A percentile compares a stretch with the other conserved stretches of the same genome.
phyloP scores from a whole-genome alignment of 441 rosid genomes.

The Gossypium schwendimanii region DNA sequence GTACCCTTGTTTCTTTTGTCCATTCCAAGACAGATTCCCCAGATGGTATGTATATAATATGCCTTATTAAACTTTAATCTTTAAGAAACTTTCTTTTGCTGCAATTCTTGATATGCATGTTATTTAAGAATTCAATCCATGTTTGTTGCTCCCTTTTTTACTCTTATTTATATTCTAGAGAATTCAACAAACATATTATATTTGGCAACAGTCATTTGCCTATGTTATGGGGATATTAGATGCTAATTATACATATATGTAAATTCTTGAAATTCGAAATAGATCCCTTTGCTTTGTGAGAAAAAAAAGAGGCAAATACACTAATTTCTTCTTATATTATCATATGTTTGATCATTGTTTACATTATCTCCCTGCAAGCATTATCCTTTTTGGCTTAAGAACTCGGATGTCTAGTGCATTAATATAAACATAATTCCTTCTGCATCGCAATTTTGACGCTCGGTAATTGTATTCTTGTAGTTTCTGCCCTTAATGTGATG shows the following conservation, averaged over 20 bases:
- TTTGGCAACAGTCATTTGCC: too few species aligned
- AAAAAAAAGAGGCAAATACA: not conserved
- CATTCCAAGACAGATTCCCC: slow-evolving; percentile 63
- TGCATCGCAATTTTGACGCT: not conserved
- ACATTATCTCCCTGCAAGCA: not conserved
- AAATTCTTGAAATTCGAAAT: not conserved
- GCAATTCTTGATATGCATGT: not conserved
- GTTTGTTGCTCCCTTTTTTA: too few species aligned
- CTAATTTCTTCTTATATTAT: not conserved
- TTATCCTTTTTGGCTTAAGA: not conserved
- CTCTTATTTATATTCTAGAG: not conserved
- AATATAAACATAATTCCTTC: not conserved
- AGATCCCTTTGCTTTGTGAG: not conserved
- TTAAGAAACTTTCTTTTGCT: not conserved
- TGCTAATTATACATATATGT: not conserved
- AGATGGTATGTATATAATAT: slow-evolving; percentile 40
- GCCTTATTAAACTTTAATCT: not conserved
- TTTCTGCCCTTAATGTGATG: slow-evolving; percentile 80
- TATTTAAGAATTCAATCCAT: not conserved
- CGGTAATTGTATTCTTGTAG: slow-evolving; percentile 30
- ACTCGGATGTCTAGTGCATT: not conserved
- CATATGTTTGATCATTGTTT: not conserved
- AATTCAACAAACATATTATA: not conserved
- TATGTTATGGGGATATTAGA: not conserved
- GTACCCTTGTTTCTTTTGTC: slow-evolving; percentile 29